phyloP scores from a whole-genome alignment of 2,329 filamentous ascomycete species.

The Calonectria hawksworthii region DNA sequence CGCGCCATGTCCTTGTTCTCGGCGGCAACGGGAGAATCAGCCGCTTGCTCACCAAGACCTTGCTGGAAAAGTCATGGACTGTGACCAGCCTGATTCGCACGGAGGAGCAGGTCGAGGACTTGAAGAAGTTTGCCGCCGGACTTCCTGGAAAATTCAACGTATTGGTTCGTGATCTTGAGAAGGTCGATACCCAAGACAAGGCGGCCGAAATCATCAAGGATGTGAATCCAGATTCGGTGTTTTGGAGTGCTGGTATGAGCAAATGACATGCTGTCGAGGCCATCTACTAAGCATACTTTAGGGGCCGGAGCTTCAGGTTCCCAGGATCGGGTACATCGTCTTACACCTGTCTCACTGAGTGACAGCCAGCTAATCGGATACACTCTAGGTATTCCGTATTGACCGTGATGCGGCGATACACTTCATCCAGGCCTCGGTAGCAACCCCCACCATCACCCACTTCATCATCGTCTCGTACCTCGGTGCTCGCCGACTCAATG shows the following conservation, averaged over 20 bases:
- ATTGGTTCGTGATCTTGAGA: slow-evolving; percentile 76
- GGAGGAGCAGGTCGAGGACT: slow-evolving; percentile 71
- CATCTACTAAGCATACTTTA: slow-evolving; percentile 22
- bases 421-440: slow-evolving; percentile 42
- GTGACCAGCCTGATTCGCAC: slow-evolving; percentile 82
- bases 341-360: neutral
- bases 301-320: slow-evolving; percentile 51
- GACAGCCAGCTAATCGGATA: slow-evolving; percentile 18
- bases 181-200: slow-evolving; percentile 73
- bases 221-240: slow-evolving; percentile 72
- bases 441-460: slow-evolving; percentile 58
- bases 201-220: slow-evolving; percentile 65
- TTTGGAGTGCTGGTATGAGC: slow-evolving; percentile 68
- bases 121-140: slow-evolving; percentile 69
- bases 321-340: slow-evolving; percentile 52
- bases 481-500: slow-evolving; percentile 59
- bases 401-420: slow-evolving; percentile 44
- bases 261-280: neutral
- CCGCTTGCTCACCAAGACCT: slow-evolving; percentile 77
- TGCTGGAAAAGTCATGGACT: slow-evolving; percentile 77
- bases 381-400: slow-evolving; percentile 40
- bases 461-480: slow-evolving; percentile 74
- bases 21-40: slow-evolving; percentile 84
- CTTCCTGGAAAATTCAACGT: slow-evolving; percentile 73
- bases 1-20: slow-evolving; percentile 72